phyloP scores from a whole-genome alignment of 2,329 filamentous ascomycete genomes.

The Aspergillus spinulosporus region DNA sequence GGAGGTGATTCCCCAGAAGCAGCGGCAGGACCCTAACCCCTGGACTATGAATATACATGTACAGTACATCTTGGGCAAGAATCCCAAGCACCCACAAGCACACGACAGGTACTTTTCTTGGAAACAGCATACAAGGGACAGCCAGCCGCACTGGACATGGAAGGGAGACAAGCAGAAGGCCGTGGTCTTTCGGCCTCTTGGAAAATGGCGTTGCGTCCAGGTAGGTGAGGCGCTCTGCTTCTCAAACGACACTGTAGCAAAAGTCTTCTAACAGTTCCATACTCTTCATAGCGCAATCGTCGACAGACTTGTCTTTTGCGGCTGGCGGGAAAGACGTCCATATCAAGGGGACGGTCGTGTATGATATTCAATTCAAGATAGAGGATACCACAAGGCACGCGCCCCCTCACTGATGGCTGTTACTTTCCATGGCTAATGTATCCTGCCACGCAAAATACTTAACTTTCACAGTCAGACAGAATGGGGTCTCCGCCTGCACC shows the following conservation, averaged over 20 bases:
- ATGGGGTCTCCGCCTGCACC: neutral
- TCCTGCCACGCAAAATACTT: neutral
- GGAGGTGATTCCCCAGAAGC: neutral
- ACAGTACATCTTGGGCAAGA: neutral
- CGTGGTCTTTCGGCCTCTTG: no score
- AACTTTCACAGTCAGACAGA: neutral
- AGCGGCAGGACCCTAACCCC: no score
- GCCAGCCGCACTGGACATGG: constrained; percentile 1
- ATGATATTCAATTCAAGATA: neutral
- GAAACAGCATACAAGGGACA: neutral
- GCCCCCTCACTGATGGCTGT: no score
- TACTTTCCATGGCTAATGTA: no score
- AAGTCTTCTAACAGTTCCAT: neutral
- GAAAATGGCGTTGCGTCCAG: neutral
- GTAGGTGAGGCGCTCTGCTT: neutral
- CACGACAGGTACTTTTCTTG: neutral
- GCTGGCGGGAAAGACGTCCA: neutral
- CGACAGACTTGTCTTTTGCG: neutral
- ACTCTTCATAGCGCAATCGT: neutral
- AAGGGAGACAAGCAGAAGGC: neutral
- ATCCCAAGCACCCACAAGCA: neutral
- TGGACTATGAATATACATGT: neutral
- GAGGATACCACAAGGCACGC: neutral
- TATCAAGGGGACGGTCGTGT: neutral
- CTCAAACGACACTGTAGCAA: no score